These are phyloP conservation scores for Cucurbita argyrosperma DNA, from an alignment of 306 rosid species.

Conservation along the genomic window DNA sequence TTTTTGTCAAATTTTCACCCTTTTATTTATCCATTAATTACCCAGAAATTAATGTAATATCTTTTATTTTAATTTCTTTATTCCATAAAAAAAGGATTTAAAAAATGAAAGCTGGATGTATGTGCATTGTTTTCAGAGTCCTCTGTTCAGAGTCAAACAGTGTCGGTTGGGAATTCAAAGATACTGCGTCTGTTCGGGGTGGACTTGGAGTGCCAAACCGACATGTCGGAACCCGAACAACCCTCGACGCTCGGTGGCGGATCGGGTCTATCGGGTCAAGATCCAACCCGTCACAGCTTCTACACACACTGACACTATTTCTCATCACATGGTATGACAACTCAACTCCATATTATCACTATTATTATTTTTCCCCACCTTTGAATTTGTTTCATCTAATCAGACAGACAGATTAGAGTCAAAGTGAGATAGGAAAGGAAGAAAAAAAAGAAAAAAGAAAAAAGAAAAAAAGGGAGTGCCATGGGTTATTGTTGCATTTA, in stretches of 20 bases:
- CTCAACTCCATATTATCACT: background rate
- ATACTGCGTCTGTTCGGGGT: conserved; percentile 85
- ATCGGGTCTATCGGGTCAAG: conserved; percentile 31
- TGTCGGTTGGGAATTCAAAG: conserved; percentile 41
- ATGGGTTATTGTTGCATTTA: background rate
- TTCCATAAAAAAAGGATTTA: background rate
- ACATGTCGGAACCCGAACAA: conserved; percentile 30
- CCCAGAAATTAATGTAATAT: background rate
- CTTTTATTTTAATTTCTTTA: background rate
- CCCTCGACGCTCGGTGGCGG: conserved; percentile 26
- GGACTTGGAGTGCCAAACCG: conserved; percentile 70
- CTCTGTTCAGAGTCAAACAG: conserved; percentile 25
- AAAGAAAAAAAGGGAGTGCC: background rate
- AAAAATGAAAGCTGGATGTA: background rate
- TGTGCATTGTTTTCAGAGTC: conserved; percentile 40
- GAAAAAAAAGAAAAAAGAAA: background rate
- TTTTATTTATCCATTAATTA: background rate
- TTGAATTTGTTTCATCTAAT: conserved; percentile 16
- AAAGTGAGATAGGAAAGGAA: background rate
- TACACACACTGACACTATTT: conserved; percentile 19
- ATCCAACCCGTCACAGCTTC: conserved; percentile 17
- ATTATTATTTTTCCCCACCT: background rate
- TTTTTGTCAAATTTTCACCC: background rate
- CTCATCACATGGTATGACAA: conserved; percentile 49
- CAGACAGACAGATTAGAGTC: conserved; percentile 22